phyloP scores from a whole-genome alignment of 495 filamentous ascomycete genomes.

The Penicillium arizonense region DNA sequence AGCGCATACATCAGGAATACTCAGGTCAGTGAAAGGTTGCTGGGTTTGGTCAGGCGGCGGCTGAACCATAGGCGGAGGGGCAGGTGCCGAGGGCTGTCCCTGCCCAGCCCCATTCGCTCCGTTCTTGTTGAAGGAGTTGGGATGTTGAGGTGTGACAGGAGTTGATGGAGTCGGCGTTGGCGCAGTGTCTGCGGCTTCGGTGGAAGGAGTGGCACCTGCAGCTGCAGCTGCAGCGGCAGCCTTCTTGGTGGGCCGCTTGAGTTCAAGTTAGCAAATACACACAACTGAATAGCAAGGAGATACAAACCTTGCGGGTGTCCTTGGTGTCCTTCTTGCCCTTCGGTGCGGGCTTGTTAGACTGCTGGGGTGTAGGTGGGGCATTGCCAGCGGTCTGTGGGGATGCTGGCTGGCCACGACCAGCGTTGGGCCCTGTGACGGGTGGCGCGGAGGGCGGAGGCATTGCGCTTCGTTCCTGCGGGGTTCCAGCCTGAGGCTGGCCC shows the following conservation, averaged over 20 bases:
- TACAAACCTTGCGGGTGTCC: slow-evolving; percentile 73
- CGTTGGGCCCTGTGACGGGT: slow-evolving; percentile 56
- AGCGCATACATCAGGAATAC: slow-evolving; percentile 39
- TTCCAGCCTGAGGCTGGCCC: slow-evolving; percentile 60
- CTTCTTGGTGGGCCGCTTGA: slow-evolving; percentile 62
- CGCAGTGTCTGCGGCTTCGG: slow-evolving; percentile 65
- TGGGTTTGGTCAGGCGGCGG: slow-evolving; percentile 45
- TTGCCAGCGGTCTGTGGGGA: slow-evolving; percentile 75
- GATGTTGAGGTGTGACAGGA: slow-evolving; percentile 81
- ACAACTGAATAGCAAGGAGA: slow-evolving; percentile 13
- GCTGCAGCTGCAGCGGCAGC: slow-evolving; percentile 57
- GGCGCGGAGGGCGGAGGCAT: slow-evolving; percentile 93
- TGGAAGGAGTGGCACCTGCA: slow-evolving; percentile 65
- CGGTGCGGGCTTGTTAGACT: slow-evolving; percentile 71
- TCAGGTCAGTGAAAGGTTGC: slow-evolving; percentile 35
- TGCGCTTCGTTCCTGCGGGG: slow-evolving; percentile 67
- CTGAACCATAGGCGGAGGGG: slow-evolving; percentile 41
- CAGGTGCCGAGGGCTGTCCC: slow-evolving; percentile 40
- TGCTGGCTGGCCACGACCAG: slow-evolving; percentile 65
- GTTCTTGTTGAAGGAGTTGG: slow-evolving; percentile 58
- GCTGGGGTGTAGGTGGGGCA: slow-evolving; percentile 84
- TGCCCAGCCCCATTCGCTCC: slow-evolving; percentile 50
- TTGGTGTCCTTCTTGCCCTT: slow-evolving; percentile 79
- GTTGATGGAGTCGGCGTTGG: slow-evolving; percentile 80
- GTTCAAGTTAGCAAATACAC: slow-evolving; percentile 3